Evolutionary conservation across 768 basidiomycete species (phyloP), one percentile per base, ranked within the genome.

Genomic region (Podaxis sp.): DNA sequence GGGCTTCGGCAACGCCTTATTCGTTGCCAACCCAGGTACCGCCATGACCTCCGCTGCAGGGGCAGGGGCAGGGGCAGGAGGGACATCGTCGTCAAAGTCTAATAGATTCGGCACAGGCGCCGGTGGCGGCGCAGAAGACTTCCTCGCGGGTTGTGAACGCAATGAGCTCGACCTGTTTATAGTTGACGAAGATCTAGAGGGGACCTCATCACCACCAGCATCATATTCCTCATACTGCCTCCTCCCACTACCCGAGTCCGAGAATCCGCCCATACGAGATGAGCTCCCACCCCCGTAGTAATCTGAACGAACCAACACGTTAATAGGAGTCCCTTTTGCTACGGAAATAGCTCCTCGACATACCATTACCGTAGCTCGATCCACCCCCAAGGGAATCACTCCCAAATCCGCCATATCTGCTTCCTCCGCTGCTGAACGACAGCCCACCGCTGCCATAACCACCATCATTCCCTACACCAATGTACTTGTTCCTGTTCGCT

Each of bases 181-280:
- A 71, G 70, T 63, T 68, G 74, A 44, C 71, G 74, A 68, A 48
- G 76, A 71, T 51, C 73, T 67, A 13, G 72, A 59, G 17, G 73
- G 65, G 38, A 78, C 71, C 65, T 96, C 95, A 64, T 98, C 96
- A 63, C 94, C 94, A 1, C 96, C 96, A 12, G 96, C 97, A 67
- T 96, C 92, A 74, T 99, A 99, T 73, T 98, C 96, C 69, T 99
- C 96, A 67, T 87, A 98, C 26, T 84, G 83, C 60, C 85, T 77
- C 44, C 85, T 72, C 12, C 72, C 64, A 28, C 46, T 74, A 7
- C 74, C 73, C 36, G 75, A 79, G 64, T 93, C 91, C 56, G 84
- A 79, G 76, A 90, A 92, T 1, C 82, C 82, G n/a, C 67, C 60
- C 46, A 54, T 40, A 33, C 66, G 56, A 3, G 70, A 68, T 19